phyloP scores from a whole-genome alignment of 139 green algal genomes.

The Chlamydomonas urium region DNA sequence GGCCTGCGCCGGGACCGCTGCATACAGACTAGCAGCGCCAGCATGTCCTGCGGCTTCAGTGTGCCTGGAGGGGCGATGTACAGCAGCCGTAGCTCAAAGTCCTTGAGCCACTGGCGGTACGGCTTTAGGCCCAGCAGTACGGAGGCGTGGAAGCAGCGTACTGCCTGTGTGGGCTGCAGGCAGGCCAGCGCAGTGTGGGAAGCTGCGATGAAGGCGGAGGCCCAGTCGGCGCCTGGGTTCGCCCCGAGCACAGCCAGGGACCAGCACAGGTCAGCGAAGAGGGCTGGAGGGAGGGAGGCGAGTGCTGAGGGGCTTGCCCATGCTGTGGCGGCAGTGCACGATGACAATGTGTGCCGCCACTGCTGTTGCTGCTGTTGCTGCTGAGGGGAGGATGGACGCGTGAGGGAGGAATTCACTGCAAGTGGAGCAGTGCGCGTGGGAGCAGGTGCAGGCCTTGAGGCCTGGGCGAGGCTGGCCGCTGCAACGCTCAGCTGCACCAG shows the following conservation, averaged over 20 bases:
- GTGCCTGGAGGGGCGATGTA: background rate
- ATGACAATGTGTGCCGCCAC: background rate
- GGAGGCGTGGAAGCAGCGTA: background rate
- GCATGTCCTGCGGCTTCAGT: background rate
- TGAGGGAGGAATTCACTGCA: background rate
- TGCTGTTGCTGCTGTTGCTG: too few relatives aligned
- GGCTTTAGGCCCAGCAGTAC: slow-evolving; percentile 8
- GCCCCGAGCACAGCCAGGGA: background rate
- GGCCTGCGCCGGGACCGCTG: background rate
- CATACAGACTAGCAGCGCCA: background rate
- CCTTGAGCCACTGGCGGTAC: slow-evolving; percentile 4
- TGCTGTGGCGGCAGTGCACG: background rate
- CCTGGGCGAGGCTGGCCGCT: too few relatives aligned
- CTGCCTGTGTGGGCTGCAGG: background rate
- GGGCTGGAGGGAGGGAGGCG: background rate
- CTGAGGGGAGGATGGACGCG: too few relatives aligned
- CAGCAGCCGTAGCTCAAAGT: slow-evolving; percentile 4
- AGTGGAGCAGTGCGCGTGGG: background rate
- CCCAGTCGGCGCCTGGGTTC: background rate
- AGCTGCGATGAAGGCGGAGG: background rate
- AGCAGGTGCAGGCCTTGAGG: background rate
- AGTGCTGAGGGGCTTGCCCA: background rate
- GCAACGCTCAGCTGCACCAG: too few relatives aligned
- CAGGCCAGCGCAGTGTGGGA: background rate
- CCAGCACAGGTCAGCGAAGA: background rate